Evolutionary conservation across 805 yeast genomes (phyloP).

Genomic region (Tetrapisispora nanseiensis): DNA sequence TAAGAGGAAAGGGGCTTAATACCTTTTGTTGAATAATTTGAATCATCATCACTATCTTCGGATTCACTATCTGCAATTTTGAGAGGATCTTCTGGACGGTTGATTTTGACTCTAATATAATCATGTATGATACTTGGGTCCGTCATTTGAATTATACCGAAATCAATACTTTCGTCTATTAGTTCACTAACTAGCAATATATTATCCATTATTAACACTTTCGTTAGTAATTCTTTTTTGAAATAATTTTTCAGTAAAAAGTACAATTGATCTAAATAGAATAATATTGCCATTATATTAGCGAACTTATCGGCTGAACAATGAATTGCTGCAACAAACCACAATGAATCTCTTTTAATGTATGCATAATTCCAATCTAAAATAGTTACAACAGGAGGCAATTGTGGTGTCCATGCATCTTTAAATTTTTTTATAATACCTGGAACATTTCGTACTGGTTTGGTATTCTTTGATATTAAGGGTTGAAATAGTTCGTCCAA

Average conservation of each 20-base stretch:
- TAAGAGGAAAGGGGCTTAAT: constrained; percentile 1
- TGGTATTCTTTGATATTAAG: constrained; percentile 19
- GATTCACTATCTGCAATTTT: constrained; percentile 2
- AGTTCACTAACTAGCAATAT: constrained; percentile 66
- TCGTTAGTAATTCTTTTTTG: constrained; percentile 32
- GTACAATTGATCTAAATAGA: constrained; percentile 23
- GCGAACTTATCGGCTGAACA: constrained; percentile 3
- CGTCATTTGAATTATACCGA: constrained; percentile 77
- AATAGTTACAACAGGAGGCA: constrained; percentile 14
- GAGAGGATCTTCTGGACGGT: constrained; percentile 21
- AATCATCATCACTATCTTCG: constrained; percentile 7
- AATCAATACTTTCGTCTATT: constrained; percentile 85
- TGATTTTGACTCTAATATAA: constrained; percentile 54
- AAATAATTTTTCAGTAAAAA: constrained; percentile 20
- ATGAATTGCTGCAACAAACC: constrained; percentile 18
- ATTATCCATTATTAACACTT: constrained; percentile 61
- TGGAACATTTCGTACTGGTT: constrained; percentile 17
- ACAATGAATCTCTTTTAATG: constrained; percentile 20
- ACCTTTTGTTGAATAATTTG: neutral
- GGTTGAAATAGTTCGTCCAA: constrained; percentile 26
- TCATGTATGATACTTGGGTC: constrained; percentile 71
- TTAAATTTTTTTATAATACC: constrained; percentile 15
- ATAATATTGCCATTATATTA: constrained; percentile 16
- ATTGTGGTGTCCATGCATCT: constrained; percentile 8
- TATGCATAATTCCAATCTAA: constrained; percentile 14